These are phyloP conservation scores for Dendryphion nanum DNA, from an alignment of 2,329 filamentous ascomycete genomes.

Conservation along the genomic window DNA sequence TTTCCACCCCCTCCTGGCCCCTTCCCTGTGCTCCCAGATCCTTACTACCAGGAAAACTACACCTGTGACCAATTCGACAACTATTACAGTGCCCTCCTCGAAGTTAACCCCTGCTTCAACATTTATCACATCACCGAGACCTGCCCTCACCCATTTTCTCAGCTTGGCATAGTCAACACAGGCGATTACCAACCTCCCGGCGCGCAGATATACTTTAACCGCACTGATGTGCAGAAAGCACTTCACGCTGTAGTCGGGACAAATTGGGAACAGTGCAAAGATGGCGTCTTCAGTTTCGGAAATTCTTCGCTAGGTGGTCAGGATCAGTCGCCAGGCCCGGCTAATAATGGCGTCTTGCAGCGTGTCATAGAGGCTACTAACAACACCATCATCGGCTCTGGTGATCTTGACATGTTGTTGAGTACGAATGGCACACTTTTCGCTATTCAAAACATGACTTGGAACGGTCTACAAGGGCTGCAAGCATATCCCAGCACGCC, in stretches of 20 bases:
- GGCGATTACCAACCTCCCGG: slow-evolving; percentile 42
- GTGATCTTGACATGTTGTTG: slow-evolving; percentile 51
- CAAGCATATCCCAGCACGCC: slow-evolving; percentile 41
- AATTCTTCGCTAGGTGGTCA: slow-evolving; percentile 14
- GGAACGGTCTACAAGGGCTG: slow-evolving; percentile 51
- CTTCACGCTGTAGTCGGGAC: slow-evolving; percentile 48
- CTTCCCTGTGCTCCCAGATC: slow-evolving; percentile 25
- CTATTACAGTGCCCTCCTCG: slow-evolving; percentile 39
- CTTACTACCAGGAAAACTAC: slow-evolving; percentile 15
- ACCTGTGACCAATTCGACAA: slow-evolving; percentile 43
- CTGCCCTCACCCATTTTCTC: slow-evolving; percentile 44
- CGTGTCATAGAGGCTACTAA: slow-evolving; percentile 53
- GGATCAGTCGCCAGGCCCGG: slow-evolving; percentile 41
- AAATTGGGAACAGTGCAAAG: slow-evolving; percentile 44
- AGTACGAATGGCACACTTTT: slow-evolving; percentile 53
- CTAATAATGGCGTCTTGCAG: slow-evolving; percentile 42
- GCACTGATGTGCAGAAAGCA: slow-evolving; percentile 50
- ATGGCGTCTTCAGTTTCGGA: slow-evolving; percentile 43
- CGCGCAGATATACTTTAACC: slow-evolving; percentile 51
- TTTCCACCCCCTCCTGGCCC: slow-evolving; percentile 39
- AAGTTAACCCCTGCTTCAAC: slow-evolving; percentile 52
- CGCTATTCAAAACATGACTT: slow-evolving; percentile 55
- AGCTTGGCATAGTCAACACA: slow-evolving; percentile 38
- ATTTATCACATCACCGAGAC: slow-evolving; percentile 48
- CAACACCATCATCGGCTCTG: slow-evolving; percentile 51